Base-by-base conservation (phyloP, 2,329 filamentous ascomycete species). In the Stachybotrys echinatus region DNA sequence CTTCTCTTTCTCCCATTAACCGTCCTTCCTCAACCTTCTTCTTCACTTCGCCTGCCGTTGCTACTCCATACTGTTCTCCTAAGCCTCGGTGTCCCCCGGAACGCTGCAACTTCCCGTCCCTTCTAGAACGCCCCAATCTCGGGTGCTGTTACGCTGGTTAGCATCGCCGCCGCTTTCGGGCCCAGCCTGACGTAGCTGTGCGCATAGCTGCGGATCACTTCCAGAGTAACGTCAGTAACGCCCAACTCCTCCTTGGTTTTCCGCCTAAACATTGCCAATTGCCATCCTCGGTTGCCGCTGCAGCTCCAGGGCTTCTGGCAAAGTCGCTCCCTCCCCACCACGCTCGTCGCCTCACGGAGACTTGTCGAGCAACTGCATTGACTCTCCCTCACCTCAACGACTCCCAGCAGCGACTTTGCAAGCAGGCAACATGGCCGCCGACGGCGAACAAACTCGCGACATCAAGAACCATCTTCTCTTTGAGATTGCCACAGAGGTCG, bases 401-500 rank as follows among this genome's bases (percentile, higher is more conserved):
- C 42, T 45, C 47, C 45, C 50, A 50, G 50, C 47, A 50, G 47
- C 45, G 51, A 48, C 48, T 34, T 10, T 23, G 22, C 42, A 23
- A 34, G 31, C 23, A 38, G 40, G 60, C 65, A 60, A 58, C 51
- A 80, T 80, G 77, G 70, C 73, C 52, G 66, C 61, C 63, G 72
- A 76, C 53, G 73, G 69, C 58, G 68, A 67, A 57, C 71, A 71
- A 50, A 66, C 71, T 55, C 79, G 80, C 61, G 92, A 97, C 73
- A 89, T 97, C 63, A 91, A 88, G 75, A 94, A 95, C 71, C 94
- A 97, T 74, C 79, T 95, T 64, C 87, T 99, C 60, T 99, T 99
- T 67, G 94, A 99, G 75, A 79, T 97, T 63, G 91, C 94, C 53
- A 97, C 94, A 20, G 94, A 99, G 70, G 94, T 97, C 61, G 94